phyloP scores from a whole-genome alignment of 257 asterid species.

The Nicotiana paniculata region DNA sequence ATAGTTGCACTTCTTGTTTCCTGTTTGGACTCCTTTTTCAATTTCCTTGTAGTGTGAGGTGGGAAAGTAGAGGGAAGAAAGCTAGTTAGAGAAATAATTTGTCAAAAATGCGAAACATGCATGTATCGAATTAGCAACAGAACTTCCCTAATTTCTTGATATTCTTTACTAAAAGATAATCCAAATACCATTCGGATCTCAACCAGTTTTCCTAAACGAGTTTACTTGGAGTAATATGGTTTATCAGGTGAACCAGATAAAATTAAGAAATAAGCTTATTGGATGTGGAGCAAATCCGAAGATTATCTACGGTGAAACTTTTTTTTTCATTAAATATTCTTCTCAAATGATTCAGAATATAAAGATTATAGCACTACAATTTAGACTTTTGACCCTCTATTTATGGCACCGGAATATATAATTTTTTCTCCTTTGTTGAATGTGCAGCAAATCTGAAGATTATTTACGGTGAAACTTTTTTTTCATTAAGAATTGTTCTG shows the following conservation, averaged over 20 bases:
- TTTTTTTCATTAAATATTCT: neutral
- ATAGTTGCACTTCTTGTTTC: neutral
- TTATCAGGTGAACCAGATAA: too few species aligned
- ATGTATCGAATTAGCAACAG: too few species aligned
- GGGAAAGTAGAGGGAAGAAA: neutral
- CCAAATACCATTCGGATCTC: too few species aligned
- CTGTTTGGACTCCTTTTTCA: neutral
- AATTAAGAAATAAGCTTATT: too few species aligned
- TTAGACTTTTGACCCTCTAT: neutral
- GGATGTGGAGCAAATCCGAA: neutral
- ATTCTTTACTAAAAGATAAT: too few species aligned
- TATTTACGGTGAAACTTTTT: neutral
- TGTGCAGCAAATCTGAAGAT: neutral
- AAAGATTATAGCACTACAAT: neutral
- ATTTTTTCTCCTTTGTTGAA: neutral
- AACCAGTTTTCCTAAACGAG: too few species aligned
- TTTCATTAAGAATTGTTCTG: neutral
- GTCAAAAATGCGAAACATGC: too few species aligned
- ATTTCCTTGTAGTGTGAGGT: neutral
- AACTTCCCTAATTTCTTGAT: too few species aligned
- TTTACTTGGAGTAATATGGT: too few species aligned
- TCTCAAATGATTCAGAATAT: neutral
- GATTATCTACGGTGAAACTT: neutral
- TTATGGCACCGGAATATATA: too few species aligned
- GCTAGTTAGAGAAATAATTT: neutral